Percentiles rank a stretch among this genome's conserved stretches.
These are phyloP conservation scores for Tolypocladium amazonense DNA, from an alignment of 2,329 filamentous ascomycete species.

Conservation along the genomic window DNA sequence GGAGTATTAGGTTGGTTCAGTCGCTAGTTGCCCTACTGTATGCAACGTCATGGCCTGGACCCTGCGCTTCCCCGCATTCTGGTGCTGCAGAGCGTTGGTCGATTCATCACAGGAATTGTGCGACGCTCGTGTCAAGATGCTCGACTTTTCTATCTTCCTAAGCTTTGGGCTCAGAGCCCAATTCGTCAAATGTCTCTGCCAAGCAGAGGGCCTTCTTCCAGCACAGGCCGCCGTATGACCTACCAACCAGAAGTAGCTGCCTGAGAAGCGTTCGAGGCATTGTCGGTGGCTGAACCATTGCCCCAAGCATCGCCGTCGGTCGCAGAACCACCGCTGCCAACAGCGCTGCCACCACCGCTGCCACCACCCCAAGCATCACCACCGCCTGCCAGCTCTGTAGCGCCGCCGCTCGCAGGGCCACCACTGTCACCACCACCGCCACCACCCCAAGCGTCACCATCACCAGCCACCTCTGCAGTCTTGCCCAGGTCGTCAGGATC, in stretches of 20 bases:
- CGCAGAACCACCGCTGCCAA: slow-evolving; percentile 1
- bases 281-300: no score
- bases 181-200: background rate
- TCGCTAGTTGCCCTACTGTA: background rate
- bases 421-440: slow-evolving; percentile 5
- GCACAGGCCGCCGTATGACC: background rate
- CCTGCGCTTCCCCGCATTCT: background rate
- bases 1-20: background rate
- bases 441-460: slow-evolving; percentile 6
- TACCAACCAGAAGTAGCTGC: background rate
- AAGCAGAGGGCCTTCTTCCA: background rate
- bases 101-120: no score
- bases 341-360: slow-evolving; percentile 5
- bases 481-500: slow-evolving; percentile 27
- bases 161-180: background rate
- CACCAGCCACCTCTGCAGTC: slow-evolving; percentile 9
- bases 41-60: background rate
- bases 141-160: background rate
- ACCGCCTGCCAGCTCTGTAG: slow-evolving; percentile 8
- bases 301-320: slow-evolving; percentile 3
- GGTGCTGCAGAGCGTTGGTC: background rate
- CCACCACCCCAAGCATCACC: slow-evolving; percentile 7
- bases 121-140: no score
- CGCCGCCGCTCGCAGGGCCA: background rate
- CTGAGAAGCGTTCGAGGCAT: background rate